Evolutionary conservation across 129 eudicot species (phyloP).

Genomic region (Rutidosis leptorrhynchoides): DNA sequence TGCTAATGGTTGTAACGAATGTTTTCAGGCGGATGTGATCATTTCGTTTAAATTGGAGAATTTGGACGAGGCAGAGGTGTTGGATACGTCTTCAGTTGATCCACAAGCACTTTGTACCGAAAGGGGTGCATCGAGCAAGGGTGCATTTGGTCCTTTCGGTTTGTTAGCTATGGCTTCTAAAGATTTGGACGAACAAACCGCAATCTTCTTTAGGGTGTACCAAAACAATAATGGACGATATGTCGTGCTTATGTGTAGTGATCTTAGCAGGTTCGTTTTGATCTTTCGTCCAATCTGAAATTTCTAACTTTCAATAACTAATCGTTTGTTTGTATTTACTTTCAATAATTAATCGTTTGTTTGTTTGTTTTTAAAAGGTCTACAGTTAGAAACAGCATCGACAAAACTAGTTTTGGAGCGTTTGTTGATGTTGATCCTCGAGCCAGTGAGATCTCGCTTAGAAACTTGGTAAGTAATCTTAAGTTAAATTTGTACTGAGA

Average conservation of each 20-base stretch:
- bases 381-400: slow-evolving; percentile 37
- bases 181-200: slow-evolving; percentile 47
- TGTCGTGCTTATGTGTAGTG: slow-evolving; percentile 64
- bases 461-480: slow-evolving; percentile 48
- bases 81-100: slow-evolving; percentile 43
- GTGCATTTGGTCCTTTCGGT: slow-evolving; percentile 58
- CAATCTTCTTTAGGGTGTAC: slow-evolving; percentile 56
- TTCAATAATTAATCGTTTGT: background rate
- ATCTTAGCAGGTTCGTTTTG: slow-evolving; percentile 47
- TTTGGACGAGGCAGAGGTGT: slow-evolving; percentile 38
- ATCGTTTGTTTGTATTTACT: background rate
- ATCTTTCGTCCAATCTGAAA: background rate
- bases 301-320: background rate
- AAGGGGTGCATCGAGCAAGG: slow-evolving; percentile 37
- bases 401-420: slow-evolving; percentile 48
- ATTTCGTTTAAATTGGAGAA: slow-evolving; percentile 40
- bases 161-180: slow-evolving; percentile 53
- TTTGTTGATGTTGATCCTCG: slow-evolving; percentile 55
- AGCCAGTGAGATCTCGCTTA: slow-evolving; percentile 38
- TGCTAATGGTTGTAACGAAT: background rate
- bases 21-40: slow-evolving; percentile 49
- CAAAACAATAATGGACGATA: slow-evolving; percentile 27
- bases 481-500: background rate
- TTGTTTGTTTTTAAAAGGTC: slow-evolving; percentile 36
- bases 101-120: slow-evolving; percentile 49